These are phyloP conservation scores for Aspergillus nidulans DNA, from an alignment of 495 filamentous ascomycete genomes.

Conservation along the genomic window DNA sequence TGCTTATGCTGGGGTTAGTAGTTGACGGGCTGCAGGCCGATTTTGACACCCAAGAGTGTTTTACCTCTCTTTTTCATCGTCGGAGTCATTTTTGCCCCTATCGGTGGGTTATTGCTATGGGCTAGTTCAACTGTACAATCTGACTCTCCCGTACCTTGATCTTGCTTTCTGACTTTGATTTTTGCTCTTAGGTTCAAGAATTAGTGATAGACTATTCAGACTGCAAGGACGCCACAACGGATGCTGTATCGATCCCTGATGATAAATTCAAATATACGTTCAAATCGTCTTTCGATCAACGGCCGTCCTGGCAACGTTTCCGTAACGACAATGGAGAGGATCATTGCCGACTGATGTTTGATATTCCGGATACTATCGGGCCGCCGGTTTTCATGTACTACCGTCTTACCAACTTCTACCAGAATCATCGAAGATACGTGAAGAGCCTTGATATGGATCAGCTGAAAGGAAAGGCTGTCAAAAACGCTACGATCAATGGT, in stretches of 20 bases:
- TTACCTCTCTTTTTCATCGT: conserved; percentile 84
- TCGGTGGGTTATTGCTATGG: conserved; percentile 79
- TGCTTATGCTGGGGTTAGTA: background rate
- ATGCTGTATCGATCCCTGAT: conserved; percentile 33
- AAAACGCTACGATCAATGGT: conserved; percentile 53
- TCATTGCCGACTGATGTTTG: conserved; percentile 67
- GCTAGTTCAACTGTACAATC: conserved; percentile 65
- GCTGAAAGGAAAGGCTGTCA: conserved; percentile 66
- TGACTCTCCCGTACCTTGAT: background rate
- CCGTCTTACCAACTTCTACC: conserved; percentile 95
- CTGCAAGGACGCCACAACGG: conserved; percentile 53
- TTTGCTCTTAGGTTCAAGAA: conserved; percentile 70
- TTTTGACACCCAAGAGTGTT: conserved; percentile 88
- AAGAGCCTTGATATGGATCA: conserved; percentile 81
- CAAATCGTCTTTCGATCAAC: conserved; percentile 40
- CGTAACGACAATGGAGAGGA: conserved; percentile 14
- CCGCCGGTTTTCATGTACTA: conserved; percentile 90
- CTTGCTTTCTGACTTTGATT: conserved; percentile 12
- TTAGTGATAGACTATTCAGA: conserved; percentile 84
- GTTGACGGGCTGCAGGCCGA: conserved; percentile 53
- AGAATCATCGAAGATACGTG: conserved; percentile 97
- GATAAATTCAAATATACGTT: conserved; percentile 62
- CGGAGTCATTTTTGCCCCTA: conserved; percentile 81
- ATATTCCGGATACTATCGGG: conserved; percentile 69
- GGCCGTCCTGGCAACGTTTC: conserved; percentile 35